Evolutionary conservation across 352 stramenopile species (phyloP), one percentile per base, ranked within the genome.

Genomic region (Globisporangium okanoganense): DNA sequence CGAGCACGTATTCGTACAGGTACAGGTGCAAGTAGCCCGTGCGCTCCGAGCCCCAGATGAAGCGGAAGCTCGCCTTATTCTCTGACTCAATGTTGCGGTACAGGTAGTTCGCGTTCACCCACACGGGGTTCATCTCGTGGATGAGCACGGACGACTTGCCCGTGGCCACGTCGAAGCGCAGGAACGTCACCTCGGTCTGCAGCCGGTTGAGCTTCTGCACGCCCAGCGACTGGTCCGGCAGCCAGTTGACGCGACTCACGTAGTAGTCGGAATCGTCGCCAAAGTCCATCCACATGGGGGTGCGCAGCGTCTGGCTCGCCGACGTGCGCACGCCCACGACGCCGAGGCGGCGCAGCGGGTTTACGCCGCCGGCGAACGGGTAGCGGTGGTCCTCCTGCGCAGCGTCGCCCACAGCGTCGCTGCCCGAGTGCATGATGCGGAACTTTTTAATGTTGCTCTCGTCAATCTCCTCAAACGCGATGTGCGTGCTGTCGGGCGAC

Each of bases 11-110:
- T 59, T 95, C 95, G 72, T 99, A 99, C 56, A 99, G 71, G 75
- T 99, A 99, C 48, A 99, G 69, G 60, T 98, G 96, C 78, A 92
- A 95, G 66, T 88, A 98, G n/a, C 96, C 96, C 29, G 76, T 87
- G 44, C 94, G 74, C 76, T 99, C 96, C 1, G 87, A 97, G 12
- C 82, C 92, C 90, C 96, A 99, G 38, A 98, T 76, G 70, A 99
- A 98, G 18, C 89, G 96, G 72, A 98, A 98, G 6, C 78, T 81
- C 51, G 81, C 82, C 55, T 94, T 83, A 63, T 65, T 79, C 63
- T 85, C 73, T 7, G 66, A 76, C 64, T 94, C 81, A 53, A 97
- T 88, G 56, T 85, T 93, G 45, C 92, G 79, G 59, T 97, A 96
- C 29, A 98, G 73, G 66, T 99, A 96, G 66, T 96, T 92, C 1